These are phyloP conservation scores for Gracilaria caudata DNA, from an alignment of 23 red algal genomes.

Conservation along the genomic window DNA sequence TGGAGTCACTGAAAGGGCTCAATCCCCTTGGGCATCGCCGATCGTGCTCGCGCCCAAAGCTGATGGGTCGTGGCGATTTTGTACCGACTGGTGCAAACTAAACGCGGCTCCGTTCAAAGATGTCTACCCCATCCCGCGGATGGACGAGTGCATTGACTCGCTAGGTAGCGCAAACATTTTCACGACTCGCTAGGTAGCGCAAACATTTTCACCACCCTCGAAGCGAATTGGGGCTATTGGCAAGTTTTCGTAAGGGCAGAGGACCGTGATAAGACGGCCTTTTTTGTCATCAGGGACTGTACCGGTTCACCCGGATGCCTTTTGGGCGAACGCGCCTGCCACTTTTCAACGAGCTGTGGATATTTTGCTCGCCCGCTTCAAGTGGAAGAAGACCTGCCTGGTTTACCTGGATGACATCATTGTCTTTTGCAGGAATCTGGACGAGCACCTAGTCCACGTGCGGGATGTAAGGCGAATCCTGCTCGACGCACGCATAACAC, in stretches of 20 bases:
- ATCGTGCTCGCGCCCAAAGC: background rate
- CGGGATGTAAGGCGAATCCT: background rate
- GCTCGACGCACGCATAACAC: background rate
- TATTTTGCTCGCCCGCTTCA: background rate
- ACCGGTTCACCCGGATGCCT: background rate
- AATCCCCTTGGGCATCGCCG: background rate
- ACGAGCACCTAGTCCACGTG: slow-evolving; percentile 6
- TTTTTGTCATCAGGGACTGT: background rate
- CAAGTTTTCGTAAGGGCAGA: background rate
- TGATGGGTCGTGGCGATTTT: background rate
- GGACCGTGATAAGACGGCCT: slow-evolving; percentile 2
- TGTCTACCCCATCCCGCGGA: background rate
- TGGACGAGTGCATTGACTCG: slow-evolving; percentile 27
- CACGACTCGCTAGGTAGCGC: too few relatives aligned
- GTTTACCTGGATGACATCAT: slow-evolving; percentile 34
- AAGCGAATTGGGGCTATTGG: slow-evolving; percentile 16
- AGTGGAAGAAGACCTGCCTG: background rate
- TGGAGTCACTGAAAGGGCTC: background rate
- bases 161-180: background rate
- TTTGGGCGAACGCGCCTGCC: slow-evolving; percentile 30
- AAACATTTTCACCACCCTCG: too few relatives aligned
- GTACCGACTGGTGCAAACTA: background rate
- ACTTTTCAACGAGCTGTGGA: slow-evolving; percentile 11
- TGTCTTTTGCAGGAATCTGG: background rate
- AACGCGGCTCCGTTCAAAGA: background rate